Evolutionary conservation across 768 basidiomycete species (phyloP), one percentile per base, ranked within the genome.

Genomic region (Tephrocybe sp.): DNA sequence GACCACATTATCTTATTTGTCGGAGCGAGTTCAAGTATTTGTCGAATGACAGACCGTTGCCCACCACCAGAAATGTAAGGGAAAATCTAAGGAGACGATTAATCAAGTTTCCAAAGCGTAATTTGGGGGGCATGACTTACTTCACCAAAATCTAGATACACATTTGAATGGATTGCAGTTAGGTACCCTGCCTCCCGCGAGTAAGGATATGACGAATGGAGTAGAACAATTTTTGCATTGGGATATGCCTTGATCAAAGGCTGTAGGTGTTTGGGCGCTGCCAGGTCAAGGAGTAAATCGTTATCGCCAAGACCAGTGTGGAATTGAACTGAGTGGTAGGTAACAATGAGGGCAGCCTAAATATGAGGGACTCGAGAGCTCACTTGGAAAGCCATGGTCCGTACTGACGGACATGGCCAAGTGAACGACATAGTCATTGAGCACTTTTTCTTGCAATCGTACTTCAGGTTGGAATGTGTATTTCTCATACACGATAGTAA

Each of bases 1-100:
- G 87, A 89, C 85, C 86, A 92, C 70, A 92, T 62, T 22, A 91
- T 80, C 62, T 90, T 92, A 62, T 83, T 89, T 23, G 83, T 88
- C 11, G 89, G 89, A 14, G 77, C 72, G 12, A 89, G 67, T 64
- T 91, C 89, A 2, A 91, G 68, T 17, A 87, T 68, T 61, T 90
- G 81, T 20, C 72, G 75, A 23, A 90, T 65, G 40, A 84, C 73
- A 0, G 65, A 60, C 10, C 78, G 71, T 63, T 90, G 89, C 2
- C 87, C 89, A 5, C 77, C 72, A 0, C 68, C 71, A 0, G 84
- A 85, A 36, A 91, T 68, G 48, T 79, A 70, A 0, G 87, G 87
- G 54, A 89, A 91, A 16, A 89, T 71, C 77, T 78, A 45, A 4
- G n/a, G n/a, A n/a, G n/a, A 34, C 11, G 14, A 34, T 35, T 47